Conservation (phyloP, 2,329 filamentous ascomycete species). For the Aurifilum marmelostoma region DNA sequence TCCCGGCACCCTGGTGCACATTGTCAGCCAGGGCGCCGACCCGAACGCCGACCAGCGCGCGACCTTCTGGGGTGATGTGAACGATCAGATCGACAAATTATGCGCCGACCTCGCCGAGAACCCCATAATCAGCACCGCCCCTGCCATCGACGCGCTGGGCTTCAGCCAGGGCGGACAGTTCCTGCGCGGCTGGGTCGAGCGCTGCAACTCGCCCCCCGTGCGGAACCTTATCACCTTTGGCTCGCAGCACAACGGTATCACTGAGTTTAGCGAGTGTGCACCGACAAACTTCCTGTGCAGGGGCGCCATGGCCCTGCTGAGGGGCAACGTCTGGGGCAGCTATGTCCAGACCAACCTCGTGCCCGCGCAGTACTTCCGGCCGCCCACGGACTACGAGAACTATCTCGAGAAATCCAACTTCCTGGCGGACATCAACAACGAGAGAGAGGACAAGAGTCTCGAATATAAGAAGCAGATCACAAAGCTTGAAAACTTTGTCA, state of each 20-base stretch:
- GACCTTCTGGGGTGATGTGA: conserved; percentile 91
- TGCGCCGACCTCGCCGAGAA: conserved; percentile 77
- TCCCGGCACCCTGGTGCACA: conserved; percentile 84
- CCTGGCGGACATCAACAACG: conserved; percentile 95
- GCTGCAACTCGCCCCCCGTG: conserved; percentile 78
- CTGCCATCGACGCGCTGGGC: conserved; percentile 85
- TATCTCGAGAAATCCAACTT: conserved; percentile 87
- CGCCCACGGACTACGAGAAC: conserved; percentile 65
- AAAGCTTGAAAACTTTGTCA: conserved; percentile 74
- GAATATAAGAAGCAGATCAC: conserved; percentile 74
- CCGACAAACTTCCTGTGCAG: conserved; percentile 78
- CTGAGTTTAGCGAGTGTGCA: conserved; percentile 76
- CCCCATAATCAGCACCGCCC: conserved; percentile 78
- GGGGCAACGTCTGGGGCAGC: conserved; percentile 76
- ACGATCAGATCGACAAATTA: conserved; percentile 73
- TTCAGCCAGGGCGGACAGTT: conserved; percentile 98
- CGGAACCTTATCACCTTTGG: conserved; percentile 85
- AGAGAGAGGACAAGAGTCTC: conserved; percentile 73
- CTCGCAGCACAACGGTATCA: conserved; percentile 90
- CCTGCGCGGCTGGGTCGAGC: conserved; percentile 85
- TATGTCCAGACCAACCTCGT: conserved; percentile 82
- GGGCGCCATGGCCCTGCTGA: conserved; percentile 76
- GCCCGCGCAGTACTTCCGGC: conserved; percentile 93
- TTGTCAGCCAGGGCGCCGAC: conserved; percentile 71
- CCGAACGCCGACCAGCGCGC: conserved; percentile 73